These are phyloP conservation scores for Rhizopus microsporus DNA, from an alignment of 371 early-diverging fungal species.

Conservation along the genomic window DNA sequence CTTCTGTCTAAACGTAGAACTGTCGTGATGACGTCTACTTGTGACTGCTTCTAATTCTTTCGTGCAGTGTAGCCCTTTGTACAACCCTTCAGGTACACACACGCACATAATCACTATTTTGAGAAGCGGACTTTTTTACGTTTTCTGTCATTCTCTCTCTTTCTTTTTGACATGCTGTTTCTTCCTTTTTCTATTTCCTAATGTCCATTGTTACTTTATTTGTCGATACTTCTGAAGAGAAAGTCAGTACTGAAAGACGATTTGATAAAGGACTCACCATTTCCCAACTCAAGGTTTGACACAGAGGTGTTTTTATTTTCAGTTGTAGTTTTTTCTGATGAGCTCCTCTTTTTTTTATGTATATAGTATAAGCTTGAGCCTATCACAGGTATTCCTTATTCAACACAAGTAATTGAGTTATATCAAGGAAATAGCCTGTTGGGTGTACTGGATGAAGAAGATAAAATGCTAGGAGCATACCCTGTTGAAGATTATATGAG, in stretches of 20 bases:
- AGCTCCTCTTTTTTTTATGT: constrained; percentile 1
- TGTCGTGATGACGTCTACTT: too few relatives aligned
- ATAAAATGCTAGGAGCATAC: constrained; percentile 82
- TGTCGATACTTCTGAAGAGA: constrained; percentile 64
- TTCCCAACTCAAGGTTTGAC: constrained; percentile 65
- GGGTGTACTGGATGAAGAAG: constrained; percentile 66
- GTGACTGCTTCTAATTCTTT: too few relatives aligned
- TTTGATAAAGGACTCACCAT: constrained; percentile 80
- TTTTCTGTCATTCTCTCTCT: neutral
- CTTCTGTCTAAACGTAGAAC: too few relatives aligned
- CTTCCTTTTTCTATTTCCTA: constrained; percentile 1
- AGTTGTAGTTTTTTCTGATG: neutral
- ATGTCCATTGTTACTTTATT: constrained; percentile 78
- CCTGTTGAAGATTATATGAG: constrained; percentile 83
- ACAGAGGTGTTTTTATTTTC: constrained; percentile 1
- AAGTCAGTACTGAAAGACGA: constrained; percentile 72
- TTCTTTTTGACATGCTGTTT: neutral
- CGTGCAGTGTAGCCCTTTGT: too few relatives aligned
- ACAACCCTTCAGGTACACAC: too few relatives aligned
- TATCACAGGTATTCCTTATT: constrained; percentile 86
- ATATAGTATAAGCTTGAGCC: constrained; percentile 81
- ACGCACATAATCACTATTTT: neutral
- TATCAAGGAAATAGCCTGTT: constrained; percentile 61
- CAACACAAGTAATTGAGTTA: constrained; percentile 68
- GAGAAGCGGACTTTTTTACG: neutral